These are phyloP conservation scores for Amphibolis antarctica DNA, from an alignment of 106 monocot species.

Conservation along the genomic window DNA sequence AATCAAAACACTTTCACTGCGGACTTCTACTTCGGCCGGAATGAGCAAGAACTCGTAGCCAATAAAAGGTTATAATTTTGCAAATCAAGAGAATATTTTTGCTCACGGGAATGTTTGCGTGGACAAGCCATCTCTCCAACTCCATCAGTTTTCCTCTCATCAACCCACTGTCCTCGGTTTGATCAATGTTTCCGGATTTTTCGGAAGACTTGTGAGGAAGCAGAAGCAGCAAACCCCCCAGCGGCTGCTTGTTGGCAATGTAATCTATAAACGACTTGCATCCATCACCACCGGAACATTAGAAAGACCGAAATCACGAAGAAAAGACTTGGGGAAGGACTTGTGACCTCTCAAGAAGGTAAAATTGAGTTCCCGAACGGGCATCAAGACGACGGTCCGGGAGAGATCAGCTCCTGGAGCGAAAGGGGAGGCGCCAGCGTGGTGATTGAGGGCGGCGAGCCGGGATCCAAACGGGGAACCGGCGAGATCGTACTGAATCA, in stretches of 20 bases:
- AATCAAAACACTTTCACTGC: too few relatives aligned
- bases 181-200: slow-evolving; percentile 4
- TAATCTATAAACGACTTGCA: slow-evolving; percentile 35
- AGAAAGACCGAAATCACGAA: background rate
- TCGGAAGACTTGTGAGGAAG: slow-evolving; percentile 47
- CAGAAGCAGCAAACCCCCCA: slow-evolving; percentile 84
- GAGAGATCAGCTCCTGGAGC: slow-evolving; percentile 64
- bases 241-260: slow-evolving; percentile 46
- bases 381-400: slow-evolving; percentile 55
- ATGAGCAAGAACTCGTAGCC: too few relatives aligned
- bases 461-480: slow-evolving; percentile 82
- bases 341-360: slow-evolving; percentile 51
- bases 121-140: slow-evolving; percentile 70
- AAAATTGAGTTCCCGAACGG: slow-evolving; percentile 62
- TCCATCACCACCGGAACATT: background rate
- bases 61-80: too few relatives aligned
- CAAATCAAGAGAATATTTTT: too few relatives aligned
- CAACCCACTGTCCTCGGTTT: slow-evolving; percentile 10
- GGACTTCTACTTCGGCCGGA: too few relatives aligned
- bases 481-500: slow-evolving; percentile 93
- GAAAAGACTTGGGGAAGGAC: background rate
- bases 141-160: slow-evolving; percentile 41
- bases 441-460: slow-evolving; percentile 63
- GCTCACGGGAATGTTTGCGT: slow-evolving; percentile 74
- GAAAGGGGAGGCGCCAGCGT: slow-evolving; percentile 53